Base-by-base conservation (phyloP, 129 eudicot species). In the Deinandra increscens region DNA sequence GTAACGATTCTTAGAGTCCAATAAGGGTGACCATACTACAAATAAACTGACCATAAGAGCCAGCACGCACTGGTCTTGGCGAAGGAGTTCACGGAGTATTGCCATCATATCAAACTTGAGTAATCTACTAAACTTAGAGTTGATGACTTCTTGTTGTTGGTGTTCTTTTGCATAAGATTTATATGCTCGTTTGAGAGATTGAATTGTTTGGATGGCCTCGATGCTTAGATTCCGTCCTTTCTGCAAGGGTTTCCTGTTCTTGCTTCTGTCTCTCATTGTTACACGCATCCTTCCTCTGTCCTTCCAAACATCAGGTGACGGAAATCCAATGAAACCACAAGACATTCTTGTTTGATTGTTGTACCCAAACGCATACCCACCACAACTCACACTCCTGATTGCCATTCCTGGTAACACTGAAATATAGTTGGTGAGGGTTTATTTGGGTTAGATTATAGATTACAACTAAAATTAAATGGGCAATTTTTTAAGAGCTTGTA, bases 151-250 rank as follows among this genome's bases (percentile, higher is more conserved):
- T 41, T 68, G 75, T n/a, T n/a, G n/a, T 9, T 20, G 43, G 4
- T 49, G 60, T 11, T 26, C 3, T 4, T 56, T 10, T 12, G 17
- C 63, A 26, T 50, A 67, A 39, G 26, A 17, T 34, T 70, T 80
- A 14, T 54, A 56, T 19, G 81, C 81, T 23, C 96, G 81, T 75
- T 88, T 88, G 22, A 88, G 84, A 12, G 84, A 79, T 66, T 88
- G 96, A 71, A 88, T 74, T 5, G 96, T 83, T 77, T 88, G 96
- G 51, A 88, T 88, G 41, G 96, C 96, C 68, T 88, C 87, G 4
- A 83, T 83, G 82, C 89, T 85, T 10, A 88, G 89, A 72, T 81
- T 76, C 26, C 91, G 66, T 17, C 96, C 96, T 75, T 66, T 88
- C 60, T 88, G 89, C 62, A 88, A 79, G 5, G 86, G 91, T 51